These are phyloP conservation scores for Fusarium setosum DNA, from an alignment of 2,329 filamentous ascomycete genomes.

Conservation along the genomic window DNA sequence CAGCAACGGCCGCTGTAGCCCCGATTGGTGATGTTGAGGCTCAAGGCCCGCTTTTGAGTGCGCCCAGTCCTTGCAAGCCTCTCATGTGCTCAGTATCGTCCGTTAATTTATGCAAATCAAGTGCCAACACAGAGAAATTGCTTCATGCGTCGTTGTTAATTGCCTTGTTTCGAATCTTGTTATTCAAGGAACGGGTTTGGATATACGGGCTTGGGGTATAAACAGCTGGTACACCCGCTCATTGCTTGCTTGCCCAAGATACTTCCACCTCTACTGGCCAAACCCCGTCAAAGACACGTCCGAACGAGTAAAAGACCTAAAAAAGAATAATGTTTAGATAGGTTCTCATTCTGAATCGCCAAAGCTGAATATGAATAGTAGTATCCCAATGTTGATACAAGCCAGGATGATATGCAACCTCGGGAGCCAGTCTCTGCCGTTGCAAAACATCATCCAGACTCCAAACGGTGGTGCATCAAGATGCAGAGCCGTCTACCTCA, in stretches of 20 bases:
- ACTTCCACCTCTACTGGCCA: too few relatives aligned
- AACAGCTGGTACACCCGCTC: too few relatives aligned
- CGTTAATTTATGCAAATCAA: constrained; percentile 14
- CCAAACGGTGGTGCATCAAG: neutral
- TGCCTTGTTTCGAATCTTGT: neutral
- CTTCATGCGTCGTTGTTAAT: constrained; percentile 15
- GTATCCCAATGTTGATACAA: too few relatives aligned
- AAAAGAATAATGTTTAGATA: too few relatives aligned
- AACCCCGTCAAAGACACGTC: too few relatives aligned
- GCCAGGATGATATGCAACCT: too few relatives aligned
- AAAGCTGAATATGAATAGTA: too few relatives aligned
- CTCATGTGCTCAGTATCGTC: constrained; percentile 23
- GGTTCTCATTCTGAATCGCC: too few relatives aligned
- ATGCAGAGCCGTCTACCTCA: neutral
- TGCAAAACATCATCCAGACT: too few relatives aligned
- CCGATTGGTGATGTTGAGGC: constrained; percentile 37
- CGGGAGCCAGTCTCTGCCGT: too few relatives aligned
- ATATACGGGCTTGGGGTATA: neutral
- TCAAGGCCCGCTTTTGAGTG: constrained; percentile 24
- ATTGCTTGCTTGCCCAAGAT: too few relatives aligned
- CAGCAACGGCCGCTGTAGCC: constrained; percentile 42
- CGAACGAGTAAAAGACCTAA: too few relatives aligned
- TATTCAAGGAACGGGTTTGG: neutral
- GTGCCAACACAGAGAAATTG: constrained; percentile 6
- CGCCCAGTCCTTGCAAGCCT: constrained; percentile 33